A percentile compares a stretch with the other conserved stretches of the same genome.
Evolutionary conservation across 768 basidiomycete genomes (phyloP).

Genomic region (Zangia roseola): DNA sequence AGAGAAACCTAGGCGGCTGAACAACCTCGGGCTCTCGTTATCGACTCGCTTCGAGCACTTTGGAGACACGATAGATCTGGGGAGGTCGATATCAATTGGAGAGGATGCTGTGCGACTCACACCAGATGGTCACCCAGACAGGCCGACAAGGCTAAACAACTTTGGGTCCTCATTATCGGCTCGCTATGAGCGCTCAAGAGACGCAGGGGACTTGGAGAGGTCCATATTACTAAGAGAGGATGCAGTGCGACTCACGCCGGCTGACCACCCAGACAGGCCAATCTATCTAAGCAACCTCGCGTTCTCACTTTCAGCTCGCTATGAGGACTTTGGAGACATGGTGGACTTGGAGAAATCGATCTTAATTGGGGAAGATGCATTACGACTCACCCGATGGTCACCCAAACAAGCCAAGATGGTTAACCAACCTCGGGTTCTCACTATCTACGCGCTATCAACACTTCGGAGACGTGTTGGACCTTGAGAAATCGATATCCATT

Average conservation of each 20-base stretch:
- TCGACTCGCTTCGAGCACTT: too few species aligned
- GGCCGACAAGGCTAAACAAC: background rate
- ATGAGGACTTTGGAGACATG: background rate
- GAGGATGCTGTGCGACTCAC: too few species aligned
- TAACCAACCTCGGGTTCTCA: too few species aligned
- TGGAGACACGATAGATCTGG: too few species aligned
- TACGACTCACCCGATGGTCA: background rate
- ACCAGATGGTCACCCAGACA: too few species aligned
- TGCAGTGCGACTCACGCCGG: background rate
- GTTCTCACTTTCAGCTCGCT: background rate
- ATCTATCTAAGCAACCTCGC: background rate
- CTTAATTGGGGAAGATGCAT: background rate
- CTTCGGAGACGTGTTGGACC: too few species aligned
- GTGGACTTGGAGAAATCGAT: background rate
- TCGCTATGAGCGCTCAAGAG: background rate
- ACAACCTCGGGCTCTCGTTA: too few species aligned
- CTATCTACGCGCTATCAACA: too few species aligned
- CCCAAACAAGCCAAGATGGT: background rate
- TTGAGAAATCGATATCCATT: constrained; percentile 2
- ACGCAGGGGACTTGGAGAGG: background rate
- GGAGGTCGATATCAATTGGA: too few species aligned
- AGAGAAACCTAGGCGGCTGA: background rate
- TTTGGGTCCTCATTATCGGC: background rate
- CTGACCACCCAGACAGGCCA: background rate
- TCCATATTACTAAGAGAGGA: background rate